Conservation (phyloP, 805 yeast genomes). For the baker's yeast (Saccharomyces cerevisiae) region DNA sequence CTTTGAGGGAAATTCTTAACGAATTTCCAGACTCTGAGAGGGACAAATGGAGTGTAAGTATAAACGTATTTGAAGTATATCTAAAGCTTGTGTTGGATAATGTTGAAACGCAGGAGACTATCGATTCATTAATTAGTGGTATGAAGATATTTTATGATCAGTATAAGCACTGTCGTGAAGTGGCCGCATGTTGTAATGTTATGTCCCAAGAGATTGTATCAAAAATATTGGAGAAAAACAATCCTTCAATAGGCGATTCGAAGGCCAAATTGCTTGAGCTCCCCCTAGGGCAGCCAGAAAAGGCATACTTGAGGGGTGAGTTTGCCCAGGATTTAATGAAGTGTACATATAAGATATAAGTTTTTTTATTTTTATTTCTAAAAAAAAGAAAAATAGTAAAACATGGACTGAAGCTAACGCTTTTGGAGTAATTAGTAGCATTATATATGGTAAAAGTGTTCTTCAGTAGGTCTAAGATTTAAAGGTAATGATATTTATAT, state of each 20-base stretch:
- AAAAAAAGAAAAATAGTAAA: not conserved
- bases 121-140: conserved; percentile 38
- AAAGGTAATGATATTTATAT: not conserved
- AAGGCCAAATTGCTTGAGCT: conserved; percentile 10
- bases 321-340: not conserved
- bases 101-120: conserved; percentile 14
- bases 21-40: conserved; percentile 38
- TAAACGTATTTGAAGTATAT: conserved; percentile 49
- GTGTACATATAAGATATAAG: not conserved
- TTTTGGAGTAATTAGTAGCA: not conserved
- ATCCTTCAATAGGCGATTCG: not conserved
- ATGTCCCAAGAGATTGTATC: conserved; percentile 41
- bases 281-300: conserved; percentile 25
- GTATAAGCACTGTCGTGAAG: conserved; percentile 24
- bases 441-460: not conserved
- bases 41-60: conserved; percentile 48
- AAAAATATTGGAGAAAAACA: conserved; percentile 2
- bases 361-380: not conserved
- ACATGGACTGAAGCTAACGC: not conserved
- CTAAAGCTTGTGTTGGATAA: conserved; percentile 29
- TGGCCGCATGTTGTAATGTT: conserved; percentile 43
- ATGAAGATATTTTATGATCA: conserved; percentile 36
- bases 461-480: not conserved
- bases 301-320: conserved; percentile 28
- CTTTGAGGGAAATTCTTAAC: conserved; percentile 33